phyloP scores from a whole-genome alignment of 2,329 filamentous ascomycete species.

The Canariomyces notabilis region DNA sequence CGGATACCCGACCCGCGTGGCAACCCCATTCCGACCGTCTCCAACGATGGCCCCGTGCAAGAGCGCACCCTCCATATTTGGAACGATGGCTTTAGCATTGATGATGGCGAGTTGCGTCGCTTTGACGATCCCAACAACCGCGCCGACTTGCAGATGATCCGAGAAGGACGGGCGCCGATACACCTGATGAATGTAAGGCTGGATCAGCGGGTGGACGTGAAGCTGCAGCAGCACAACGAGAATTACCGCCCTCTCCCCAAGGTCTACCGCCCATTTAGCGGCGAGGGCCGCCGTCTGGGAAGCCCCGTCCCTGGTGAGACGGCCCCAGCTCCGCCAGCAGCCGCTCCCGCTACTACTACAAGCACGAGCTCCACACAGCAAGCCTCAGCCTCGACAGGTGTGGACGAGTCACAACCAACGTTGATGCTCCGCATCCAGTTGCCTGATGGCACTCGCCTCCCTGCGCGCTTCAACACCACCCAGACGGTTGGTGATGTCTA shows the following conservation, averaged over 20 bases:
- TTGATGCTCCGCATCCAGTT: constrained; percentile 72
- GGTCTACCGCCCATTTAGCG: constrained; percentile 70
- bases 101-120: constrained; percentile 70
- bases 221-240: constrained; percentile 70
- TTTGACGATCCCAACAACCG: constrained; percentile 76
- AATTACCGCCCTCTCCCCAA: constrained; percentile 69
- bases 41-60: constrained; percentile 45
- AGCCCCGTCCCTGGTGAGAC: constrained; percentile 65
- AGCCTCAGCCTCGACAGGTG: constrained; percentile 32
- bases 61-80: constrained; percentile 72
- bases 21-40: constrained; percentile 28
- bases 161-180: constrained; percentile 68
- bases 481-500: constrained; percentile 77
- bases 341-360: constrained; percentile 22
- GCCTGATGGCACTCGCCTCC: constrained; percentile 69
- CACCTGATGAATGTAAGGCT: constrained; percentile 72
- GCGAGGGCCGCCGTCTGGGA: constrained; percentile 67
- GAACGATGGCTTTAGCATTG: constrained; percentile 80
- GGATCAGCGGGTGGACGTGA: constrained; percentile 73
- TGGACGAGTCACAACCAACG: constrained; percentile 63
- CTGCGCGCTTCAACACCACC: constrained; percentile 75
- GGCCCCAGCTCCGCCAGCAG: constrained; percentile 32
- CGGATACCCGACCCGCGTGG: constrained; percentile 57
- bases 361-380: constrained; percentile 32
- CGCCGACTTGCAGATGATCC: constrained; percentile 68